phyloP scores from a whole-genome alignment of 1,139 yeast genomes.

The Hemisphaericaspora xylofermentans region DNA sequence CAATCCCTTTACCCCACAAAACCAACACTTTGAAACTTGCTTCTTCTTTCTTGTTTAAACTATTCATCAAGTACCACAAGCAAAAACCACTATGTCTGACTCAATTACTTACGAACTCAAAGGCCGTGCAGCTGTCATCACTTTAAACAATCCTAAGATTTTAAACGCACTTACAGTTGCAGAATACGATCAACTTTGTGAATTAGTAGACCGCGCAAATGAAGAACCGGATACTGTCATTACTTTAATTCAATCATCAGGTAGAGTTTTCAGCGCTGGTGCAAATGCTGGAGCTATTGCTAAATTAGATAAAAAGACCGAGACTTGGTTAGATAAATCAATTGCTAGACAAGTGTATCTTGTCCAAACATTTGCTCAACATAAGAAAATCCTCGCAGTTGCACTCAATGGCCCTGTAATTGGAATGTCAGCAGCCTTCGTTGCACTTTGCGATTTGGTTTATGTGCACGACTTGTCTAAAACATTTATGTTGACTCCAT shows the following conservation, averaged over 20 bases:
- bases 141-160: conserved; percentile 59
- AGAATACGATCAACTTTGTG: conserved; percentile 65
- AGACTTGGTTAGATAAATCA: conserved; percentile 58
- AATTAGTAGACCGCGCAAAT: conserved; percentile 64
- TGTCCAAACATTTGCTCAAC: conserved; percentile 68
- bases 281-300: conserved; percentile 50
- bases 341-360: conserved; percentile 69
- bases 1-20: not conserved
- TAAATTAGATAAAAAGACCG: conserved; percentile 36
- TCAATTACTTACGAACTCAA: conserved; percentile 51
- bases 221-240: conserved; percentile 59
- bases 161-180: conserved; percentile 68
- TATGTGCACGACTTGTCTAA: conserved; percentile 61
- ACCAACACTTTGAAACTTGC: not conserved
- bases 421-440: conserved; percentile 74
- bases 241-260: conserved; percentile 71
- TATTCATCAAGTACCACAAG: not conserved
- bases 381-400: conserved; percentile 66
- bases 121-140: conserved; percentile 59
- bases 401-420: conserved; percentile 87
- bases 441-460: conserved; percentile 75
- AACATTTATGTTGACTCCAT: conserved; percentile 68
- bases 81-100: conserved; percentile 17
- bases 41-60: not conserved
- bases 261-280: conserved; percentile 81